Conservation (phyloP, 805 yeast species). For the Brettanomyces custersianus region DNA sequence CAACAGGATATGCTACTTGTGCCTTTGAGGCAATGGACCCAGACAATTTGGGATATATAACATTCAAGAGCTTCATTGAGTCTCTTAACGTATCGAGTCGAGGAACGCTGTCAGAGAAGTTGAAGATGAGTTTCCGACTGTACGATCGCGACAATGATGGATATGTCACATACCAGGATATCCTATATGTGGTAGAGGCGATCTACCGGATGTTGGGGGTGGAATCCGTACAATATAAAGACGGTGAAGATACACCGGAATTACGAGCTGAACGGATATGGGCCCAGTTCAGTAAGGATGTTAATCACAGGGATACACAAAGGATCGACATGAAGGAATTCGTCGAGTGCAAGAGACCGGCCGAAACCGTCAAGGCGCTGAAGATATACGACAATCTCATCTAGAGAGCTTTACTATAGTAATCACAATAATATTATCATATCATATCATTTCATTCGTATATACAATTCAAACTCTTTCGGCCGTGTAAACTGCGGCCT, state of each 20-base stretch:
- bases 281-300: constrained; percentile 28
- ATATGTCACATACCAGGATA: constrained; percentile 62
- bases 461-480: constrained; percentile 49
- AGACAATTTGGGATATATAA: constrained; percentile 72
- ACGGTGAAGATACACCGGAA: constrained; percentile 90
- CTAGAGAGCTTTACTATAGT: neutral
- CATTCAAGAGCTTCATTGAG: constrained; percentile 85
- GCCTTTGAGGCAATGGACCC: constrained; percentile 85
- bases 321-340: constrained; percentile 79
- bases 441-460: neutral
- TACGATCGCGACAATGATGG: constrained; percentile 84
- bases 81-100: constrained; percentile 82
- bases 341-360: constrained; percentile 69
- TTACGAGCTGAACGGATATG: constrained; percentile 77
- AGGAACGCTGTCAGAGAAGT: constrained; percentile 76
- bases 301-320: constrained; percentile 65
- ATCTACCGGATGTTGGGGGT: constrained; percentile 94
- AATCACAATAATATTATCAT: neutral
- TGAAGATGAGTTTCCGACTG: constrained; percentile 81
- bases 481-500: constrained; percentile 86
- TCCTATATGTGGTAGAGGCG: constrained; percentile 70
- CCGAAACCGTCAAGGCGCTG: constrained; percentile 66
- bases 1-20: constrained; percentile 80
- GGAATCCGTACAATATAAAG: constrained; percentile 72
- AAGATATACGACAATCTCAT: constrained; percentile 35